These are phyloP conservation scores for Aureoboletus auriporus DNA, from an alignment of 768 basidiomycete genomes.

Conservation along the genomic window DNA sequence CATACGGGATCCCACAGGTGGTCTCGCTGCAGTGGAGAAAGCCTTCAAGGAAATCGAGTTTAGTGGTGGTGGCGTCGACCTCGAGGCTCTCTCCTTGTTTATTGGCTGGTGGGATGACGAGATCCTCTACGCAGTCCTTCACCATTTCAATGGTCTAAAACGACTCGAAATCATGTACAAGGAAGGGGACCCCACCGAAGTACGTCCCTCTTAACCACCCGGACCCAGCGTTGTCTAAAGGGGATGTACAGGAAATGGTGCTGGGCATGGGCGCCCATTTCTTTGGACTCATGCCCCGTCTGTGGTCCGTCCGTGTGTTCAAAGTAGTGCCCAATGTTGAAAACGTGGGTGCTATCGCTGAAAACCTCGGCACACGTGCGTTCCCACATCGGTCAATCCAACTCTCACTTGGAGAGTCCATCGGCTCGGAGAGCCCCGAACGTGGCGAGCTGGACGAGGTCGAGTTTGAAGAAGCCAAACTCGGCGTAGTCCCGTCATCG, in stretches of 20 bases:
- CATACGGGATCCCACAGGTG: conserved; percentile 21
- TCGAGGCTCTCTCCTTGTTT: conserved; percentile 33
- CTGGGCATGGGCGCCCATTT: conserved; percentile 43
- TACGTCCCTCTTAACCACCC: conserved; percentile 16
- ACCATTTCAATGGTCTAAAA: conserved; percentile 34
- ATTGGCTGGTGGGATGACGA: conserved; percentile 45
- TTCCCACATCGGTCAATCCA: conserved; percentile 11
- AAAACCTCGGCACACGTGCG: conserved; percentile 6
- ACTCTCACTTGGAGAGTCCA: conserved; percentile 9
- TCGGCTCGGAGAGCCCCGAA: conserved; percentile 7
- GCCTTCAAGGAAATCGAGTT: conserved; percentile 25
- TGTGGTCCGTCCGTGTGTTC: conserved; percentile 40
- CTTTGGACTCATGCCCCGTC: conserved; percentile 31
- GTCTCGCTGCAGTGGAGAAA: conserved; percentile 21
- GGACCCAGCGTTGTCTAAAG: background rate
- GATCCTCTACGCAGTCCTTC: conserved; percentile 39
- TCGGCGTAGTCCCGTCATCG: background rate
- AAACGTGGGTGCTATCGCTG: conserved; percentile 1
- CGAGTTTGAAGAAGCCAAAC: conserved; percentile 19
- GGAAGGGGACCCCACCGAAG: conserved; percentile 38
- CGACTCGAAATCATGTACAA: conserved; percentile 39
- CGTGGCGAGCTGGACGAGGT: conserved; percentile 17
- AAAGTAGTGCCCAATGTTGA: conserved; percentile 17
- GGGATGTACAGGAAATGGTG: conserved; percentile 30
- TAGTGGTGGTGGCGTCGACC: conserved; percentile 8